Conservation (phyloP, 179 eudicot species). For the Drosera spatulata region DNA sequence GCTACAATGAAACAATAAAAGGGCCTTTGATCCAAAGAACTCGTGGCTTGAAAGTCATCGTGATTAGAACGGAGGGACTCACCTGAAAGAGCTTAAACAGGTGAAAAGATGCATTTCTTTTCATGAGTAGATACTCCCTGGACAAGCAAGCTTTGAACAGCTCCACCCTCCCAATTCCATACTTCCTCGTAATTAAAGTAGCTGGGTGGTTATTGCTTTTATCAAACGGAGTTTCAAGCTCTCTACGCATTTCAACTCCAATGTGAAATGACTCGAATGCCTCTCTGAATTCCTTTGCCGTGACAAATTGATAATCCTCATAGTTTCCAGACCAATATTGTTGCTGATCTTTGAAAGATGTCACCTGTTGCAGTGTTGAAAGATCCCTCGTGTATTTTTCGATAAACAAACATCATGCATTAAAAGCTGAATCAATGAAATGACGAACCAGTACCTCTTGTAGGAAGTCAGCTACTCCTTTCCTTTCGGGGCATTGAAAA, state of each 20-base stretch:
- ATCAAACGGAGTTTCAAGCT: slow-evolving; percentile 23
- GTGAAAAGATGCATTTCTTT: slow-evolving; percentile 28
- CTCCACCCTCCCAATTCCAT: slow-evolving; percentile 21
- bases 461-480: slow-evolving; percentile 38
- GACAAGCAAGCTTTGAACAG: slow-evolving; percentile 26
- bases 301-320: slow-evolving; percentile 19
- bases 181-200: slow-evolving; percentile 16
- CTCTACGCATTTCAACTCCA: slow-evolving; percentile 8
- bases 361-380: slow-evolving; percentile 12
- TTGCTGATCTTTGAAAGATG: slow-evolving; percentile 31
- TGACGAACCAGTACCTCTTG: slow-evolving; percentile 25
- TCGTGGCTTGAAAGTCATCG: no score
- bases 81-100: slow-evolving; percentile 23
- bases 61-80: not conserved
- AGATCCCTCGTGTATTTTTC: no score
- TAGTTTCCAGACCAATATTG: slow-evolving; percentile 24
- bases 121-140: slow-evolving; percentile 28
- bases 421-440: not conserved
- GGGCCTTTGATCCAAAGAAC: not conserved
- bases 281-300: slow-evolving; percentile 20
- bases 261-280: slow-evolving; percentile 20
- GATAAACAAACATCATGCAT: not conserved
- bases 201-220: slow-evolving; percentile 35
- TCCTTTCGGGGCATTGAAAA: slow-evolving; percentile 29
- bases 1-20: slow-evolving; percentile 15